Evolutionary conservation across 2,329 filamentous ascomycete genomes (phyloP).

Genomic region (Ascochyta koolunga): DNA sequence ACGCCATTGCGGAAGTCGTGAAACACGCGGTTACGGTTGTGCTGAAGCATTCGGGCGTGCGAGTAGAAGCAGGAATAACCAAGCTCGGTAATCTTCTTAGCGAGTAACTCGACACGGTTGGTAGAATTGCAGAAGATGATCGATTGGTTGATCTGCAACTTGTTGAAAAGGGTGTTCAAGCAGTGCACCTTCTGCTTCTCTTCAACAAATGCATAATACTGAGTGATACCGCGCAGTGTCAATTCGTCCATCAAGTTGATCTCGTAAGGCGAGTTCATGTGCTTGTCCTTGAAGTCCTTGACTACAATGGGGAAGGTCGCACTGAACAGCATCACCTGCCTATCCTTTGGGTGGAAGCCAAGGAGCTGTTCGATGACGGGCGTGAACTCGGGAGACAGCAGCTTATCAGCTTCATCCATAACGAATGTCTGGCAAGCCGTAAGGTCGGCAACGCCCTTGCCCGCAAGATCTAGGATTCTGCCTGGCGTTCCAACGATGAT

Average conservation of each 20-base stretch:
- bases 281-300: slow-evolving; percentile 97
- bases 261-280: slow-evolving; percentile 95
- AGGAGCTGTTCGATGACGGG: slow-evolving; percentile 96
- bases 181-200: slow-evolving; percentile 99
- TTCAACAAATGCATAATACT: slow-evolving; percentile 99
- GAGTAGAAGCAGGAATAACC: slow-evolving; percentile 99
- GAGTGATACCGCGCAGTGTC: slow-evolving; percentile 95
- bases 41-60: slow-evolving; percentile 96
- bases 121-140: slow-evolving; percentile 99
- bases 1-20: slow-evolving; percentile 99
- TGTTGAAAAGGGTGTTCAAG: slow-evolving; percentile 97
- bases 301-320: slow-evolving; percentile 97
- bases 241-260: slow-evolving; percentile 99
- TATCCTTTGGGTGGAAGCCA: slow-evolving; percentile 93
- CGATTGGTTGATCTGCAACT: slow-evolving; percentile 99
- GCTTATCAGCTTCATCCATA: slow-evolving; percentile 99
- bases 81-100: slow-evolving; percentile 99
- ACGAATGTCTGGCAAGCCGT: slow-evolving; percentile 97
- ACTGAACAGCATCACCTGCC: slow-evolving; percentile 99
- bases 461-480: slow-evolving; percentile 92
- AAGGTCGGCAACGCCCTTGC: slow-evolving; percentile 94
- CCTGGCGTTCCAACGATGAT: slow-evolving; percentile 97
- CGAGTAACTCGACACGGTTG: slow-evolving; percentile 94
- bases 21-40: slow-evolving; percentile 96
- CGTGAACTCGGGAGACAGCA: slow-evolving; percentile 95